Evolutionary conservation across 352 stramenopile genomes (phyloP).

Genomic region (Phytophthora fragariaefolia): DNA sequence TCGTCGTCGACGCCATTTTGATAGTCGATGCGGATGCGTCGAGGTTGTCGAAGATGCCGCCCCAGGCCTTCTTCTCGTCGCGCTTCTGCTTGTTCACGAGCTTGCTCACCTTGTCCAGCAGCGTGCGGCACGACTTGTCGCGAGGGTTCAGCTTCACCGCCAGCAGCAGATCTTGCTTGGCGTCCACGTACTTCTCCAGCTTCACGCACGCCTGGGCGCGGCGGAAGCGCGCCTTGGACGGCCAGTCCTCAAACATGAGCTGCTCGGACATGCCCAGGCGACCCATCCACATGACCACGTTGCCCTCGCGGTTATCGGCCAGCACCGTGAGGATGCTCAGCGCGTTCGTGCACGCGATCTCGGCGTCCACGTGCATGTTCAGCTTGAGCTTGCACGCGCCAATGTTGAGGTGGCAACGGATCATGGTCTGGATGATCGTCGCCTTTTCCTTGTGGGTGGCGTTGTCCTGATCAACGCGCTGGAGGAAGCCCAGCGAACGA

Average conservation of each 20-base stretch:
- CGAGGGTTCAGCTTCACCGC: conserved; percentile 82
- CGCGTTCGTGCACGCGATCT: conserved; percentile 85
- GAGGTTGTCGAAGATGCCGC: conserved; percentile 76
- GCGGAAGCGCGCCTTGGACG: conserved; percentile 85
- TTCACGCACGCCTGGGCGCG: conserved; percentile 80
- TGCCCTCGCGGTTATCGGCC: conserved; percentile 75
- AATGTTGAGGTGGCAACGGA: conserved; percentile 89
- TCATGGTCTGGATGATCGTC: conserved; percentile 89
- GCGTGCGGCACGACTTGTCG: conserved; percentile 79
- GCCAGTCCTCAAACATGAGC: conserved; percentile 87
- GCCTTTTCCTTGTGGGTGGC: conserved; percentile 89
- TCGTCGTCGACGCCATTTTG: conserved; percentile 23
- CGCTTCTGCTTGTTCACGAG: conserved; percentile 77
- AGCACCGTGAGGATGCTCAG: conserved; percentile 82
- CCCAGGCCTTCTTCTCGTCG: conserved; percentile 83
- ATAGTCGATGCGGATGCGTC: conserved; percentile 37
- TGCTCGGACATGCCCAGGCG: conserved; percentile 77
- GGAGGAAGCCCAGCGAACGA: conserved; percentile 67
- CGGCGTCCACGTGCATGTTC: conserved; percentile 65
- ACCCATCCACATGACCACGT: conserved; percentile 88
- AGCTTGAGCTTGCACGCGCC: conserved; percentile 86
- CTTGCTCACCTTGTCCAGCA: conserved; percentile 79
- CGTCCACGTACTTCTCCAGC: conserved; percentile 74
- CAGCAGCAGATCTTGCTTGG: conserved; percentile 79
- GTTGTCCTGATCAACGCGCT: conserved; percentile 77